A percentile compares a stretch with the other conserved stretches of the same genome.
phyloP scores from a whole-genome alignment of 2,329 filamentous ascomycete species.

The Chaetomiaceae sp. region DNA sequence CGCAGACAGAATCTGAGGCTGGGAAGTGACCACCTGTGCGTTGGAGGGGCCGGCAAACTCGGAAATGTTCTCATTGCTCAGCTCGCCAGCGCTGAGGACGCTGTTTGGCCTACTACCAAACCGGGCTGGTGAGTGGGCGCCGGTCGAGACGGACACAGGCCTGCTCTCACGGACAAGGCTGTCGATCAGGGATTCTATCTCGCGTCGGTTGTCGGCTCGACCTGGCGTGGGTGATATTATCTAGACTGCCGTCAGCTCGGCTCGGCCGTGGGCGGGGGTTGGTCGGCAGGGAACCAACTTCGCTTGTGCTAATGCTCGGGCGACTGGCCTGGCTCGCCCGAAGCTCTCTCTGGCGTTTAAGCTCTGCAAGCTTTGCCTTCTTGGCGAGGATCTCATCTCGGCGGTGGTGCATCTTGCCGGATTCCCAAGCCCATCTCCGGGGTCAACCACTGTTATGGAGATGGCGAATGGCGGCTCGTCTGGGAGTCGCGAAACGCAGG shows the following conservation, averaged over 20 bases:
- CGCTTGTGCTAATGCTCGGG: conserved; percentile 62
- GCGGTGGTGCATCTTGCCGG: conserved; percentile 65
- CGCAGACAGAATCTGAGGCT: conserved; percentile 67
- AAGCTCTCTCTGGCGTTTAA: conserved; percentile 86
- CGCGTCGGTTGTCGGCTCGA: conserved; percentile 64
- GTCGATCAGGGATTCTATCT: conserved; percentile 82
- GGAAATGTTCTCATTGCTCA: conserved; percentile 66
- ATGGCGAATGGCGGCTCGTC: not conserved
- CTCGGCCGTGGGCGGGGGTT: not conserved
- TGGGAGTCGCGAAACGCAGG: not conserved
- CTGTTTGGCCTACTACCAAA: conserved; percentile 79
- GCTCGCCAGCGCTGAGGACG: conserved; percentile 73
- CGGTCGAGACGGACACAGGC: conserved; percentile 62
- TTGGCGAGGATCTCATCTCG: conserved; percentile 96
- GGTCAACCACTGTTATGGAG: not conserved
- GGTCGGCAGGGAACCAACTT: conserved; percentile 51
- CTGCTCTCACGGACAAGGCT: conserved; percentile 76
- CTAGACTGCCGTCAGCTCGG: conserved; percentile 36
- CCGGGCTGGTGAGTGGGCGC: conserved; percentile 60
- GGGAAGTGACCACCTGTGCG: conserved; percentile 36
- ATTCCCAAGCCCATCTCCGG: conserved; percentile 45
- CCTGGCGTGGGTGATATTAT: conserved; percentile 66
- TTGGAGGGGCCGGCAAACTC: conserved; percentile 51
- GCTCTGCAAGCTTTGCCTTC: conserved; percentile 92
- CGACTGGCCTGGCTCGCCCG: conserved; percentile 73